Base-by-base conservation (phyloP, 345 rosid genomes). In the Hibiscus syriacus region DNA sequence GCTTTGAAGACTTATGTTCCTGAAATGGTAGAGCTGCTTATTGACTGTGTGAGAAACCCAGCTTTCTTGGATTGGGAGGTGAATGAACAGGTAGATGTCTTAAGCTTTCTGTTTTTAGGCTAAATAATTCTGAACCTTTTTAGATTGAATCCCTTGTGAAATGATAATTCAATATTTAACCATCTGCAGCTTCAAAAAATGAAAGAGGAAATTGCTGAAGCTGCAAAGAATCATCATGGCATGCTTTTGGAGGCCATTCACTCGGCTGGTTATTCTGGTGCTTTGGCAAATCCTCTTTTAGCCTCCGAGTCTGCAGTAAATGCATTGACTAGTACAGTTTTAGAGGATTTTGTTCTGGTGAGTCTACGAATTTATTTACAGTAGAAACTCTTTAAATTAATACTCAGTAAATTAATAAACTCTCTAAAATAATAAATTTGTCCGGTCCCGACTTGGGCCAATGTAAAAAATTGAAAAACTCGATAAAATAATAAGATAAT, bases 31-130 rank as follows among this genome's bases (percentile, higher is more conserved):
- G 99, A 94, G 76, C 80, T 94, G 77, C 92, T 89, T 73, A 11
- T 89, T 64, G 99, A 91, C 73, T 81, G 84, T 75, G 99, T 91
- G 66, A 86, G 99, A 74, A 89, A 94, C 70, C 97, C 97, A 52
- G 87, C 78, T 69, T 94, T 94, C 85, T 73, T 94, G 72, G 98
- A 89, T 69, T 94, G 98, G 96, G 96, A 91, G 77, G 84, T 94
- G 72, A 82, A 81, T 54, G 97, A 89, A 76, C 86, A 86, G 91
- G 96, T 89, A 74, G 30, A 17, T 56, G 39, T 65, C 36, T 16
- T 23, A 20, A 11, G 70, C 19, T 54, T 45, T n/a, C 16, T 49
- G 58, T 65, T 38, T 36, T 27, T 14, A 17, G 62, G 43, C 27
- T 27, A 48, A 38, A 20, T 26, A 16, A 43, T 67, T 48, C 8